A percentile compares a stretch with the other conserved stretches of the same genome.
phyloP scores from a whole-genome alignment of 176 grass and related monocot species.

The Triticum urartu region DNA sequence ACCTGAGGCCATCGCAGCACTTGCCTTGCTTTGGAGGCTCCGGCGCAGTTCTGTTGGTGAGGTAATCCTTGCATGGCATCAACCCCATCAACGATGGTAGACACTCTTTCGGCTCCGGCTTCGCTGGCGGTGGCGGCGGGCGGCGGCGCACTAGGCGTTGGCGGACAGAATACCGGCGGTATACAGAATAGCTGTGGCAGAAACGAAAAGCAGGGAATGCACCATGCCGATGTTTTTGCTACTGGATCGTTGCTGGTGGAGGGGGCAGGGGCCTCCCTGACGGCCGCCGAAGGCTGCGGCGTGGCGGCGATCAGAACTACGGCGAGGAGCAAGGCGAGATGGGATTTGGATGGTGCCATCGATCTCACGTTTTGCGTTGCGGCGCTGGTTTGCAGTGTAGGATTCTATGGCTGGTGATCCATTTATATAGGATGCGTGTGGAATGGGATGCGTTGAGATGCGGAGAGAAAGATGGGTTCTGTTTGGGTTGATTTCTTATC shows the following conservation, averaged over 20 bases:
- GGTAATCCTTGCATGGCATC: constrained; percentile 30
- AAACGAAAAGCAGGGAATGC: neutral
- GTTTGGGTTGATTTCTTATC: no score
- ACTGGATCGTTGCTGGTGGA: neutral
- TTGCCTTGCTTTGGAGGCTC: neutral
- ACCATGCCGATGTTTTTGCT: neutral
- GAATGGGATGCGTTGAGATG: no score
- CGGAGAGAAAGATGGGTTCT: no score
- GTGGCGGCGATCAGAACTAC: neutral
- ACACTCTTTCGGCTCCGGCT: neutral
- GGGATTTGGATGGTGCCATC: neutral
- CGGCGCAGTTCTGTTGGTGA: neutral
- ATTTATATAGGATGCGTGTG: no score
- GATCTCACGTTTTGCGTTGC: no score
- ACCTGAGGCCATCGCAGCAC: constrained; percentile 10
- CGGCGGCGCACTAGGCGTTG: neutral
- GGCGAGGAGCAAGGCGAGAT: constrained; percentile 2
- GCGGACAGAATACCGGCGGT: no score
- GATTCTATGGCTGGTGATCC: no score
- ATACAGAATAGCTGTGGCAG: neutral
- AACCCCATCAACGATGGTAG: neutral
- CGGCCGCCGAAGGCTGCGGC: neutral
- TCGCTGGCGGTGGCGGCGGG: neutral
- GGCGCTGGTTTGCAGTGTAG: no score
- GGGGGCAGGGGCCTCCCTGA: neutral